phyloP scores from a whole-genome alignment of 208 protist genomes.

The Crithidia sp. region DNA sequence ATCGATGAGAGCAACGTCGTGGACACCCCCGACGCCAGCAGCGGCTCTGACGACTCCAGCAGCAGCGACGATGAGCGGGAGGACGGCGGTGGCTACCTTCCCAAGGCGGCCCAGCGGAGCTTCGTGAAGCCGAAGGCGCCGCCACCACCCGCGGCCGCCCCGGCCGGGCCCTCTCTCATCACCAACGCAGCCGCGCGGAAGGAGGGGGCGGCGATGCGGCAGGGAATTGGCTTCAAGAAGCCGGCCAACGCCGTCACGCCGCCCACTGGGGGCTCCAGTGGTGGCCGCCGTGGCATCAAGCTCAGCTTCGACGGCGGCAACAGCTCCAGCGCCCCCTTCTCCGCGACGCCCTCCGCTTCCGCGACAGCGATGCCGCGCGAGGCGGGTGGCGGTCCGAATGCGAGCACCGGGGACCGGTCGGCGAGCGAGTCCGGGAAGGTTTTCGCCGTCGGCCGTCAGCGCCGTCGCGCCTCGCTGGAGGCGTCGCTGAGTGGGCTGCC shows the following conservation, averaged over 20 bases:
- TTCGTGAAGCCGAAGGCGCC: constrained; percentile 19
- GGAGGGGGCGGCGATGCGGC: constrained; percentile 16
- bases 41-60: constrained; percentile 25
- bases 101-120: constrained; percentile 13
- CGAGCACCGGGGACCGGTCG: not conserved
- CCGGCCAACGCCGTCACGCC: not conserved
- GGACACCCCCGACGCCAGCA: constrained; percentile 33
- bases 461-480: constrained; percentile 3
- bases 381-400: too few species aligned
- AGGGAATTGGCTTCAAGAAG: constrained; percentile 40
- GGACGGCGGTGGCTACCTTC: constrained; percentile 1
- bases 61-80: constrained; percentile 13
- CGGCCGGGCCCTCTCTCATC: not conserved
- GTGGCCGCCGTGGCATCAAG: constrained; percentile 1
- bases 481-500: constrained; percentile 1
- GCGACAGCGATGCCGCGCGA: not conserved
- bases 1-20: constrained; percentile 30
- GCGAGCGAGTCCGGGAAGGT: constrained; percentile 2
- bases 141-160: not conserved
- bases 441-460: constrained; percentile 15
- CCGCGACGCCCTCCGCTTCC: not conserved
- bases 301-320: constrained; percentile 2
- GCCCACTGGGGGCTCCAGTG: not conserved
- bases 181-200: constrained; percentile 13
- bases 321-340: not conserved